Evolutionary conservation across 805 yeast species (phyloP), one percentile per base, ranked within the genome.

Genomic region (Monosporozyma aquatica): DNA sequence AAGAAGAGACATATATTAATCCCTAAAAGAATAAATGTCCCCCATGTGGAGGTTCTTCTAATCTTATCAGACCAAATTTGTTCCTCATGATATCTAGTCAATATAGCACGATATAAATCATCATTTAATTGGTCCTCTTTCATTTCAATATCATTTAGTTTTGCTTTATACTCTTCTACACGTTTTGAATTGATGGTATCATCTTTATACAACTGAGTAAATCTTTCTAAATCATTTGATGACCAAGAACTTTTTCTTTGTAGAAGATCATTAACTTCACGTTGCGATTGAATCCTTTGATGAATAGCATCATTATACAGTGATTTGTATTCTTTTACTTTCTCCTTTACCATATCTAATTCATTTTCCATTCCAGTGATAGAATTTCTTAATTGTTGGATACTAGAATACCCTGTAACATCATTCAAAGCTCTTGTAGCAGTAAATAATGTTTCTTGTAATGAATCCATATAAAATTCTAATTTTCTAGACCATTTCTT

Each of bases 61-160:
- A 92, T 92, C 62, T 89, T 89, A 64, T 92, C 98, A 2, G 96
- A 86, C 97, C 98, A 92, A 6, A 92, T 78, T 62, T 92, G 97
- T 56, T 92, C 99, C 59, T 92, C 97, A 48, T 90, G 95, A 55
- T 92, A 92, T 51, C 97, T 69, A 2, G 87, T 79, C 55, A 90
- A 68, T 14, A 92, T 92, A 45, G 85, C 80, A 43, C 79, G 79
- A 14, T 87, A 80, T 37, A 87, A 64, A 43, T 72, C 75, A 42
- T 77, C 72, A 50, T 83, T 90, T 15, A 80, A 61, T 8, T 78
- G 78, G 43, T 87, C 95, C 33, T 81, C 83, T 37, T 62, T 58
- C 2, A 55, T 58, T 51, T 89, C 97, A 1, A 77, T 68, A 21
- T 66, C 61, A 18, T 69, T 71, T 32, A 89, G 66, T 9, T 56